A percentile compares a stretch with the other conserved stretches of the same genome.
Evolutionary conservation across 2,329 filamentous ascomycete species (phyloP).

Genomic region (Exophiala viscosa): DNA sequence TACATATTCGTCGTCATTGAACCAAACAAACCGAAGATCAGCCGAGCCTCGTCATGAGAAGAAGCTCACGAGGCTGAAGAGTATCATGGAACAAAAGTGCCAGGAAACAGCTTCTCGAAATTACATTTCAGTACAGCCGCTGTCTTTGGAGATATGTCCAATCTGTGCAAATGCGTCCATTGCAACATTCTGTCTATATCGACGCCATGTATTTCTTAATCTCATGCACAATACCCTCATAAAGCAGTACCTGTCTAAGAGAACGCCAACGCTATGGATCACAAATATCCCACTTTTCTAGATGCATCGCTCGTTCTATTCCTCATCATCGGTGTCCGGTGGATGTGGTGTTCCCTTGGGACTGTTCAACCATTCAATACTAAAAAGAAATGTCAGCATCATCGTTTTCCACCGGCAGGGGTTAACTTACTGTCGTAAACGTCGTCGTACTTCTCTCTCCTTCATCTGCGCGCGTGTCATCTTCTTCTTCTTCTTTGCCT

Average conservation of each 20-base stretch:
- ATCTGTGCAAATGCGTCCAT: too few relatives aligned
- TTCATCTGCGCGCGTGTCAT: constrained; percentile 94
- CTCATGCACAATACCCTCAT: not conserved
- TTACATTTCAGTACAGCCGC: not conserved
- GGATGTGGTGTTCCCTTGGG: constrained; percentile 80
- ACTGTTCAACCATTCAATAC: constrained; percentile 73
- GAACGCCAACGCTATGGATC: constrained; percentile 19
- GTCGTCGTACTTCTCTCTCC: constrained; percentile 81
- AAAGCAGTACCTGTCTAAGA: not conserved
- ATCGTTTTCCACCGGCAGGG: not conserved
- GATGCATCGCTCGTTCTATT: constrained; percentile 22
- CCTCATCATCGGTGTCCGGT: constrained; percentile 73
- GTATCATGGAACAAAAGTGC: too few relatives aligned
- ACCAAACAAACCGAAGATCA: too few relatives aligned
- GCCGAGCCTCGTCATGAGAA: too few relatives aligned
- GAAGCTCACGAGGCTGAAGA: too few relatives aligned
- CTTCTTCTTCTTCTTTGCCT: constrained; percentile 77
- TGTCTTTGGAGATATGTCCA: too few relatives aligned
- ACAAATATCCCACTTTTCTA: not conserved
- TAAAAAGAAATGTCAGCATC: constrained; percentile 16
- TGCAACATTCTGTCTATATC: too few relatives aligned
- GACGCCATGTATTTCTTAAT: not conserved
- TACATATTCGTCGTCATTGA: too few relatives aligned
- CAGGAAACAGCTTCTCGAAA: too few relatives aligned
- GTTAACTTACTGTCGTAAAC: constrained; percentile 65